Conservation (phyloP, 2,329 filamentous ascomycete genomes). For the Pyricularia sp. region DNA sequence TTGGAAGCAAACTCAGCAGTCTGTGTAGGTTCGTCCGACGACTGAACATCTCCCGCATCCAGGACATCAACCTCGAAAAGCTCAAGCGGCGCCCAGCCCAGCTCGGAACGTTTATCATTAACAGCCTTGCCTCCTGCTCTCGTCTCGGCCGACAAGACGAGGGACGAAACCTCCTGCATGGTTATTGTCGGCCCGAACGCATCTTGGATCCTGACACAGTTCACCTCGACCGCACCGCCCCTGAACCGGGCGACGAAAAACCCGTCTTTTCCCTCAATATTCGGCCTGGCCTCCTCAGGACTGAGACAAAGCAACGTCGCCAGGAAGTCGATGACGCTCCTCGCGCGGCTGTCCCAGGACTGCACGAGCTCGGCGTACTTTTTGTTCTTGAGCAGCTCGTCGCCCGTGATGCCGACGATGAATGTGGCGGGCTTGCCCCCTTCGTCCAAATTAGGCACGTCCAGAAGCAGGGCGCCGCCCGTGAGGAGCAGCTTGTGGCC, state of each 20-base stretch:
- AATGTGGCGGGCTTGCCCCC: conserved; percentile 29
- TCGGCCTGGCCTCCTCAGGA: conserved; percentile 28
- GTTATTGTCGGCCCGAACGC: conserved; percentile 84
- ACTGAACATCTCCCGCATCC: conserved; percentile 33
- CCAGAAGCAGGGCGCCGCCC: conserved; percentile 63
- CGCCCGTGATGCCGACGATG: conserved; percentile 78
- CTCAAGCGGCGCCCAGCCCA: conserved; percentile 62
- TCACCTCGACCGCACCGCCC: conserved; percentile 48
- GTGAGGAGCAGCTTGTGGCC: conserved; percentile 94
- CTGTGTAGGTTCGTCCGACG: conserved; percentile 14
- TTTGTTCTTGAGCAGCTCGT: conserved; percentile 77
- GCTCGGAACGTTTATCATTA: conserved; percentile 66
- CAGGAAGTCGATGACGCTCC: conserved; percentile 59
- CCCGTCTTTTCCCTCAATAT: conserved; percentile 21
- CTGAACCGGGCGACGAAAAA: conserved; percentile 45
- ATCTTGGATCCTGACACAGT: conserved; percentile 77
- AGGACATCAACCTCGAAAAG: conserved; percentile 86
- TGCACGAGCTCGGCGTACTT: conserved; percentile 74
- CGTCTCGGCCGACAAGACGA: conserved; percentile 84
- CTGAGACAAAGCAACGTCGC: conserved; percentile 42
- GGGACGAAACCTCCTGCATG: conserved; percentile 60
- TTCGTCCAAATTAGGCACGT: conserved; percentile 19
- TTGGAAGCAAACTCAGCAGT: conserved; percentile 61
- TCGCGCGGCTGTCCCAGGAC: conserved; percentile 63
- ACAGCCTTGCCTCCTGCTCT: conserved; percentile 70